Evolutionary conservation across 306 rosid species (phyloP), one percentile per base, ranked within the genome.

Genomic region (Vicia faba): DNA sequence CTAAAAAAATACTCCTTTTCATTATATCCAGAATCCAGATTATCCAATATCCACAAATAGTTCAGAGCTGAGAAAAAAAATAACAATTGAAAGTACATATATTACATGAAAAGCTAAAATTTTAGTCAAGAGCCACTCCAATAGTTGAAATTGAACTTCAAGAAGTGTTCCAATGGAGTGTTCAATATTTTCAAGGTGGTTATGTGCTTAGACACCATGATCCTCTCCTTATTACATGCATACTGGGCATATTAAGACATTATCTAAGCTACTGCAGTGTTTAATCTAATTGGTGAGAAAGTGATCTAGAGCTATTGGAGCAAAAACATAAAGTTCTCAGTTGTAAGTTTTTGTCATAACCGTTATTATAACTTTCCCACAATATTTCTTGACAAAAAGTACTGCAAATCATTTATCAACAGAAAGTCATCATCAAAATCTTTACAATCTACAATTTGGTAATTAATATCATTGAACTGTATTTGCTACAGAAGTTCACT

Each of bases 141-240:
- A 49, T 8, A 56, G 57, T 36, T 41, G 19, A 23, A 35, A 19
- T 18, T 7, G 14, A 15, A 23, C 60, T 53, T 53, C 51, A 58
- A 61, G 11, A 73, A 49, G 59, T 64, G 46, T 64, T 64, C 31
- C 55, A 64, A 72, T 54, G 59, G 40, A 62, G 61, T 53, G 51
- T 61, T 55, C 39, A 45, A 66, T 28, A 68, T 46, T 77, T 65
- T 70, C 74, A 31, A 48, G 64, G 72, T 28, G 50, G n/a, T 14
- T 25, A 68, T 48, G 40, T 41, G 18, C 57, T 69, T 25, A 23
- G 46, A 23, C 20, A 20, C 46, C 64, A 62, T 31, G 61, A 28
- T 56, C 39, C 62, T 56, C 62, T 28, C 40, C 60, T 11, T 53
- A n/a, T 26, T 68, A 64, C 23, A 50, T 25, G 60, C 56, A 35